Conservation (phyloP, 768 basidiomycete species). For the Scleroderma citrinum region DNA sequence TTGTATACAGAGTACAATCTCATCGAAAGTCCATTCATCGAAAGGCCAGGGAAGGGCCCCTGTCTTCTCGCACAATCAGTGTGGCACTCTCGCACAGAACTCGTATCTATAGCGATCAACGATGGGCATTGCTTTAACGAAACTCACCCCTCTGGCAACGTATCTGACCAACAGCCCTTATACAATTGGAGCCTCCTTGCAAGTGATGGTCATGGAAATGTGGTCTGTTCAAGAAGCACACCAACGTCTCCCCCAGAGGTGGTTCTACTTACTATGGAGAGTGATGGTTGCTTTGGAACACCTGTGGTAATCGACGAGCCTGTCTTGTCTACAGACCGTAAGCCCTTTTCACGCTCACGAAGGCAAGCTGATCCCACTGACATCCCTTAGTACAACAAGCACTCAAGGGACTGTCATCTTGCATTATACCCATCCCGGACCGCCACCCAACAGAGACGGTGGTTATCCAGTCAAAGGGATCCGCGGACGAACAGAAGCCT, state of each 20-base stretch:
- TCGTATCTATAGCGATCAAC: conserved; percentile 40
- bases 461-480: conserved; percentile 34
- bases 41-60: conserved; percentile 2
- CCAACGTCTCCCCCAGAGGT: conserved; percentile 43
- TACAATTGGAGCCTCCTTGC: conserved; percentile 52
- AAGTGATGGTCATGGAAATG: conserved; percentile 36
- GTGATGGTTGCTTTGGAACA: not conserved
- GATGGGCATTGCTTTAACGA: conserved; percentile 36
- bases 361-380: not conserved
- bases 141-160: conserved; percentile 12
- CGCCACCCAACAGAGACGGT: conserved; percentile 50
- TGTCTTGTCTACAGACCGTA: conserved; percentile 35
- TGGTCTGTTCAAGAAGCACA: conserved; percentile 48
- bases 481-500: conserved; percentile 17
- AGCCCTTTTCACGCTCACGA: conserved; percentile 6
- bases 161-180: conserved; percentile 14
- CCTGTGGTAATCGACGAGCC: conserved; percentile 44
- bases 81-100: conserved; percentile 49
- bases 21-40: conserved; percentile 37
- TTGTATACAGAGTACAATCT: conserved; percentile 51
- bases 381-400: conserved; percentile 34
- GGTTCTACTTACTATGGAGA: conserved; percentile 38
- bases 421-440: conserved; percentile 45
- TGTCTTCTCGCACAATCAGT: conserved; percentile 37
- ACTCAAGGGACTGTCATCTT: conserved; percentile 35